These are phyloP conservation scores for Chenopodium formosanum DNA, from an alignment of 148 eudicot genomes.

Conservation along the genomic window DNA sequence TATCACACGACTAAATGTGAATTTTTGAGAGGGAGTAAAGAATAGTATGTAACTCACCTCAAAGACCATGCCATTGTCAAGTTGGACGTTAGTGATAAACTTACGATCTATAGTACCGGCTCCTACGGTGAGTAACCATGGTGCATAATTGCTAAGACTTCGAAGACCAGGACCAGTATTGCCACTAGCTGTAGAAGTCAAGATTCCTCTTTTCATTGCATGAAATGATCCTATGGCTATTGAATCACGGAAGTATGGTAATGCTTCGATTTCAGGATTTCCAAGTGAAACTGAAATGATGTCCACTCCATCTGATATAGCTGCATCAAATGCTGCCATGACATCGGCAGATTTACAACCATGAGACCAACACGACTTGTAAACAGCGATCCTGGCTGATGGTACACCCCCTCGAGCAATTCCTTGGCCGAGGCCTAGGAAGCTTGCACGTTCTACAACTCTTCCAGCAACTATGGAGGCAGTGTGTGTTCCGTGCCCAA, in stretches of 20 bases:
- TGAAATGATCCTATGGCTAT: slow-evolving; percentile 58
- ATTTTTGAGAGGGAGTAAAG: no score
- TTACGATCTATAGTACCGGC: slow-evolving; percentile 47
- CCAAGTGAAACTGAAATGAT: slow-evolving; percentile 45
- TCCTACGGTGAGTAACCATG: slow-evolving; percentile 52
- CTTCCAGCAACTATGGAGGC: slow-evolving; percentile 50
- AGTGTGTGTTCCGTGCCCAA: slow-evolving; percentile 59
- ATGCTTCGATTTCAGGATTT: neutral
- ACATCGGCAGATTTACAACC: slow-evolving; percentile 38
- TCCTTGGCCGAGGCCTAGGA: slow-evolving; percentile 38
- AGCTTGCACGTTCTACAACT: slow-evolving; percentile 30
- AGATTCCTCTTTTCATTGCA: slow-evolving; percentile 46
- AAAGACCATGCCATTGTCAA: slow-evolving; percentile 34
- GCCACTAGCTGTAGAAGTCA: slow-evolving; percentile 53
- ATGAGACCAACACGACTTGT: slow-evolving; percentile 45
- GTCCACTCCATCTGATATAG: slow-evolving; percentile 62
- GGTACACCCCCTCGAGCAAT: slow-evolving; percentile 51
- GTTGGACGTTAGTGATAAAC: slow-evolving; percentile 30
- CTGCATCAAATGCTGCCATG: slow-evolving; percentile 57
- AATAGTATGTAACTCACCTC: slow-evolving; percentile 26
- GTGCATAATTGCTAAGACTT: slow-evolving; percentile 30
- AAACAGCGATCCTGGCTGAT: slow-evolving; percentile 44
- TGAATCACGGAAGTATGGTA: slow-evolving; percentile 32
- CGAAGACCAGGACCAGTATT: slow-evolving; percentile 38
- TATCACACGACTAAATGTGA: no score